These are phyloP conservation scores for Ceratocystis ficicola DNA, from an alignment of 2,329 filamentous ascomycete species.

Conservation along the genomic window DNA sequence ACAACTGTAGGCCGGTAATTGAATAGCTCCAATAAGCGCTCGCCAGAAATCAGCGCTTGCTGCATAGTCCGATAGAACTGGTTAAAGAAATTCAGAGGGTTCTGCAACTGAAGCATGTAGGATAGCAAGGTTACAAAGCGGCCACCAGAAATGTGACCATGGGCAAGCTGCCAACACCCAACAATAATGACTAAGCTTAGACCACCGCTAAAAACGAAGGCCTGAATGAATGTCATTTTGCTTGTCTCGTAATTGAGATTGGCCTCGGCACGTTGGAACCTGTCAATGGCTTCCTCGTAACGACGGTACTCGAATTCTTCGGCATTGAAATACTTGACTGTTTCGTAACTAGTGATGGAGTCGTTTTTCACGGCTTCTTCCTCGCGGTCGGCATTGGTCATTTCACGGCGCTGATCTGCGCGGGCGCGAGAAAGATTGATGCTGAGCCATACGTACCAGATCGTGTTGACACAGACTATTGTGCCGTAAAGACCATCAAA, in stretches of 20 bases:
- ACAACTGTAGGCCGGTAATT: constrained; percentile 88
- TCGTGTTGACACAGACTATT: constrained; percentile 79
- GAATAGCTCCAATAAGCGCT: constrained; percentile 89
- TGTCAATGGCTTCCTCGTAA: constrained; percentile 56
- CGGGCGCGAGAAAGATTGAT: constrained; percentile 91
- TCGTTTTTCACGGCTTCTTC: constrained; percentile 98
- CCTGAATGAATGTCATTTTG: constrained; percentile 70
- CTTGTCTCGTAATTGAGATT: constrained; percentile 65
- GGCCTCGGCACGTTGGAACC: constrained; percentile 63
- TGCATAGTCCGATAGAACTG: constrained; percentile 95
- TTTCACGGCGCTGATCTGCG: constrained; percentile 77
- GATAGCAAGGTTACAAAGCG: constrained; percentile 62
- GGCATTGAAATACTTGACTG: constrained; percentile 82
- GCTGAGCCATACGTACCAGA: constrained; percentile 92
- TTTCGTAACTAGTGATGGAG: constrained; percentile 97
- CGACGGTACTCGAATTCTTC: constrained; percentile 66
- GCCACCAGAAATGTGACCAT: constrained; percentile 51
- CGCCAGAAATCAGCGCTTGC: constrained; percentile 92
- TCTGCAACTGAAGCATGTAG: constrained; percentile 69
- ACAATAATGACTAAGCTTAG: constrained; percentile 60
- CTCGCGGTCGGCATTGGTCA: constrained; percentile 89
- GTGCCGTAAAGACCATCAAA: constrained; percentile 55
- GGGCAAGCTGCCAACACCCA: constrained; percentile 64
- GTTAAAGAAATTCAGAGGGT: constrained; percentile 75
- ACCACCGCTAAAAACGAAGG: constrained; percentile 66